Base-by-base conservation (phyloP, 768 basidiomycete genomes). In the Leccinum sublutescens region DNA sequence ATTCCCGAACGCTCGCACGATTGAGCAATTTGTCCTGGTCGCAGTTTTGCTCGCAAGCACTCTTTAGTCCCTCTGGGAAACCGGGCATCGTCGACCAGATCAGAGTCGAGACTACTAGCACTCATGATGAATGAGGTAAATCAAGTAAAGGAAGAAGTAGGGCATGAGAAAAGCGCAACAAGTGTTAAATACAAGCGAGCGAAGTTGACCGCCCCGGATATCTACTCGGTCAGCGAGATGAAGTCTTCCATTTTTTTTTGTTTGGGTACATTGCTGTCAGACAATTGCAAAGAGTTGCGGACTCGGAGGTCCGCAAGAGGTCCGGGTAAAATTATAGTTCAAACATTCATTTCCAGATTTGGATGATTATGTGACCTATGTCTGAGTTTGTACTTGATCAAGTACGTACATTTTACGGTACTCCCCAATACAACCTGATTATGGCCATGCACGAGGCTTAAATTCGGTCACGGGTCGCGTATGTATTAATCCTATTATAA, bases 401-500 rank as follows among this genome's bases (percentile, higher is more conserved):
- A n/a, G 36, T 43, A 43, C 17, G n/a, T 43, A 43, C 40, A 43
- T 12, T 40, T n/a, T 43, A 15, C 9, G 9, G 38, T 40, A 17
- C 38, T 40, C 4, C 4, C 36, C 7, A 40, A 45, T 19, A 19
- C 19, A 11, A 34, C 19, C 43, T 45, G 11, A 45, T 45, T 45
- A 45, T 45, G 19, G 43, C 19, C 19, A 45, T 19, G 19, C 40
- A 19, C 19, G 11, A 21, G 43, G 19, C n/a, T 45, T 19, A 11
- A 21, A 7, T 11, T 43, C 10, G 5, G 43, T 45, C 19, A 45
- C 43, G 43, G 43, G 40, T 43, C 40, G 40, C n/a, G n/a, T 40
- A 19, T 17, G n/a, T 2, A 43, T 33, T 25, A 10, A 5, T 10
- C 9, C 34, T 14, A 50, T 17, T 45, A 64, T 63, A 64, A 63